These are phyloP conservation scores for Ramaria sp. DNA, from an alignment of 768 basidiomycete species.

Conservation along the genomic window DNA sequence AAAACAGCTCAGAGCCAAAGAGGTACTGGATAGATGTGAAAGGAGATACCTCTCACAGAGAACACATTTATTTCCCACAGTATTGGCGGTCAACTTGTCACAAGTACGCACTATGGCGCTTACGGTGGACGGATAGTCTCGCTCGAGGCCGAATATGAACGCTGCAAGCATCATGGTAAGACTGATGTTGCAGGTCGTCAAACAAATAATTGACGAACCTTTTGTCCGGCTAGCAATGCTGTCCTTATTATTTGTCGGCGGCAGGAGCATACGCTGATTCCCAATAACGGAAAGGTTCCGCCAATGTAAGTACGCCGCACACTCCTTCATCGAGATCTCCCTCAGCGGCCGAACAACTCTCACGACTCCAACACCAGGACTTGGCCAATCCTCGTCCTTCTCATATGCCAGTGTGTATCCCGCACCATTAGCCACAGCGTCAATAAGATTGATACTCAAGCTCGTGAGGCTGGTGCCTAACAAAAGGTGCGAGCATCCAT, in stretches of 20 bases:
- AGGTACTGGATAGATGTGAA: background rate
- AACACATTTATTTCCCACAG: constrained; percentile 33
- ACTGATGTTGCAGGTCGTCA: background rate
- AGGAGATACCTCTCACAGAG: constrained; percentile 55
- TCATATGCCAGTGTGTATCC: constrained; percentile 64
- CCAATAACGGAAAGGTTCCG: constrained; percentile 41
- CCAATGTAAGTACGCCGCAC: constrained; percentile 73
- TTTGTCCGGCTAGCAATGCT: constrained; percentile 60
- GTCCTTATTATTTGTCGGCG: constrained; percentile 31
- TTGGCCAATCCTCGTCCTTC: constrained; percentile 59
- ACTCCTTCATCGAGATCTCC: constrained; percentile 73
- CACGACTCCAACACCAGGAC: constrained; percentile 22
- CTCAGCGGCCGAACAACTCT: constrained; percentile 56
- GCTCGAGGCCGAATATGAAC: constrained; percentile 72
- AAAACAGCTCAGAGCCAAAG: background rate
- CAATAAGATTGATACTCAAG: constrained; percentile 63
- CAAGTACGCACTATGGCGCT: constrained; percentile 76
- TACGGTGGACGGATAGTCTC: constrained; percentile 79
- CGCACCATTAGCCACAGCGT: constrained; percentile 64
- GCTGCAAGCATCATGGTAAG: constrained; percentile 29
- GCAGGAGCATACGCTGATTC: constrained; percentile 23
- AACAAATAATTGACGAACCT: constrained; percentile 29
- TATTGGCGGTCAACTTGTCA: constrained; percentile 62
- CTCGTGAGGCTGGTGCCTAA: constrained; percentile 75
- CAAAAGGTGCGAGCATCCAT: constrained; percentile 61